A percentile compares a stretch with the other conserved stretches of the same genome.
These are phyloP conservation scores for Hysterium pulicare DNA, from an alignment of 2,329 filamentous ascomycete genomes.

Conservation along the genomic window DNA sequence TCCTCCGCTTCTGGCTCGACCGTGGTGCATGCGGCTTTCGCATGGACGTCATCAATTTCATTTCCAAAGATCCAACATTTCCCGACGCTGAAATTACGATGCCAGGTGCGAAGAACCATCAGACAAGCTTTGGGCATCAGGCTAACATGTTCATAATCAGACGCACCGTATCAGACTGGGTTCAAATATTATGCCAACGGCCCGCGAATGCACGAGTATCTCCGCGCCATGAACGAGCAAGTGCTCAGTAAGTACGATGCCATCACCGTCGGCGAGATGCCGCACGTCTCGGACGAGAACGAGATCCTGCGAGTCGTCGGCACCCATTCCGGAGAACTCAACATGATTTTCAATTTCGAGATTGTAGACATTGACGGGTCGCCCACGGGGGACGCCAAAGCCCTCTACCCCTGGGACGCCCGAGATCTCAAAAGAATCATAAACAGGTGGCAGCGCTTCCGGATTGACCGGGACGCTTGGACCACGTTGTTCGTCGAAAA, in stretches of 20 bases:
- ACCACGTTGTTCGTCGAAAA: constrained; percentile 53
- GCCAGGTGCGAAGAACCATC: too few species aligned
- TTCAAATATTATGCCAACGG: constrained; percentile 62
- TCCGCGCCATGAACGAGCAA: constrained; percentile 60
- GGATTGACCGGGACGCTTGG: constrained; percentile 39
- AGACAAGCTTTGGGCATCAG: too few species aligned
- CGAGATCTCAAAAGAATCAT: constrained; percentile 7
- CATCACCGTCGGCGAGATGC: constrained; percentile 65
- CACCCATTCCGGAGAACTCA: constrained; percentile 53
- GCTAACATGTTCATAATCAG: too few species aligned
- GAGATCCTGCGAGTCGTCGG: constrained; percentile 58
- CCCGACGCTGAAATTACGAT: constrained; percentile 25
- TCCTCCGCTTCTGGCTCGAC: constrained; percentile 77
- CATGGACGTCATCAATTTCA: constrained; percentile 39
- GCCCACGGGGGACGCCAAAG: constrained; percentile 3
- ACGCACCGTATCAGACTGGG: constrained; percentile 35
- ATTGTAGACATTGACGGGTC: constrained; percentile 10
- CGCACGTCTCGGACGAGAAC: constrained; percentile 52
- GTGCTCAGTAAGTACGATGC: constrained; percentile 60
- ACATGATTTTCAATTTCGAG: constrained; percentile 59
- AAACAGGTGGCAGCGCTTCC: constrained; percentile 7
- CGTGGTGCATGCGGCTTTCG: constrained; percentile 57
- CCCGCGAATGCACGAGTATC: constrained; percentile 65
- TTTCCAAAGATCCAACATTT: constrained; percentile 31
- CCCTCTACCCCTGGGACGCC: constrained; percentile 3